Conservation (phyloP, 345 rosid species). For the Carallia brachiata region DNA sequence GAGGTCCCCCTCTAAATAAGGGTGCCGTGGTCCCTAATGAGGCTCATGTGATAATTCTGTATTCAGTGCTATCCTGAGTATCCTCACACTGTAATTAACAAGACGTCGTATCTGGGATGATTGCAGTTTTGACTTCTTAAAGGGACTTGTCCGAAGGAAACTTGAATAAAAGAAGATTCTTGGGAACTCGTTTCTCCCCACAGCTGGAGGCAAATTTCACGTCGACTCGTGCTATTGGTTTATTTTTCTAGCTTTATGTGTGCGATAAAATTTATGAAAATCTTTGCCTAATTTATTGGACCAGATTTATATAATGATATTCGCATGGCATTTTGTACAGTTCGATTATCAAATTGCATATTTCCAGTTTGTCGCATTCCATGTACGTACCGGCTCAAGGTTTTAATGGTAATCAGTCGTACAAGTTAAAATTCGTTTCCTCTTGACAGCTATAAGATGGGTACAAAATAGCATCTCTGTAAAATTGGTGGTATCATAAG, state of each 20-base stretch:
- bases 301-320: background rate
- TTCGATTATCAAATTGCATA: background rate
- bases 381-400: background rate
- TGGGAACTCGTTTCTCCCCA: constrained; percentile 1
- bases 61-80: too few species aligned
- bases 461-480: background rate
- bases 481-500: background rate
- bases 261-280: background rate
- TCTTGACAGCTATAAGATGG: background rate
- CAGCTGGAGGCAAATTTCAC: constrained; percentile 23
- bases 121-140: constrained; percentile 85
- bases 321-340: background rate
- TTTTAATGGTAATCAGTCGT: constrained; percentile 7
- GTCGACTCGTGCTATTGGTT: constrained; percentile 5
- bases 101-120: constrained; percentile 8
- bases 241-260: too few species aligned
- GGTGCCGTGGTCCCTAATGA: too few species aligned
- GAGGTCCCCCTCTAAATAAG: too few species aligned
- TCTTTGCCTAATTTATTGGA: background rate
- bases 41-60: too few species aligned
- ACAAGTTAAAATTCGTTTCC: constrained; percentile 15
- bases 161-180: constrained; percentile 48
- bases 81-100: too few species aligned
- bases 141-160: constrained; percentile 85
- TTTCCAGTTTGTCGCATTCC: background rate